Percentiles rank a stretch among this genome's conserved stretches.
Conservation (phyloP, 2,329 filamentous ascomycete species). For the Sarocladiaceae sp. region DNA sequence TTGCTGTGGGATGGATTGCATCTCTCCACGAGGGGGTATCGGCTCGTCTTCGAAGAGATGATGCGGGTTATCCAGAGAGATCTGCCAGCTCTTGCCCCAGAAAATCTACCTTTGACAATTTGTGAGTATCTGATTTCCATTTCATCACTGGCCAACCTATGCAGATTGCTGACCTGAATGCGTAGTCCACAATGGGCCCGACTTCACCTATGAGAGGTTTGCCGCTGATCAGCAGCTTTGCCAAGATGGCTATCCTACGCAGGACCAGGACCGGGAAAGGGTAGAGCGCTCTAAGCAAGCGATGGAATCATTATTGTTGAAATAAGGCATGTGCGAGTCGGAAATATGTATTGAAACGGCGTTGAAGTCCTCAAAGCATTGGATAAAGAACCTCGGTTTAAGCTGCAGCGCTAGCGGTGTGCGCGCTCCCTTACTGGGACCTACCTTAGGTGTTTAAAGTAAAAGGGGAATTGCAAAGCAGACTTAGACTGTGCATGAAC, state of each 20-base stretch:
- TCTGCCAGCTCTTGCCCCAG: not conserved
- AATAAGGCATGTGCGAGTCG: not conserved
- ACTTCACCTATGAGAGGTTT: not conserved
- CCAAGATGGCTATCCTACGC: not conserved
- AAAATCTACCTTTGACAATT: not conserved
- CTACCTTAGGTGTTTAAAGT: no score
- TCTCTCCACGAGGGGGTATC: not conserved
- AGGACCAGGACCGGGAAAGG: not conserved
- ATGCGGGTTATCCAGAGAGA: not conserved
- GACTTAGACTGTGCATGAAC: no score
- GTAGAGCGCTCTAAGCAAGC: not conserved
- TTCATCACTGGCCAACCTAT: no score
- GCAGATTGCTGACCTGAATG: no score
- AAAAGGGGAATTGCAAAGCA: no score
- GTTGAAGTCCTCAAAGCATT: no score
- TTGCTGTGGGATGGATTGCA: constrained; percentile 2
- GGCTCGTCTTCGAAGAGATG: not conserved
- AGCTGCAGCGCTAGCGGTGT: no score
- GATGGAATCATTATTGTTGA: not conserved
- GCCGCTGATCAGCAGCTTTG: not conserved
- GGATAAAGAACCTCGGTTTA: no score
- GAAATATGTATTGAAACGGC: no score
- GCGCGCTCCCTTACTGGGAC: no score
- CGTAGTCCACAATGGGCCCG: not conserved
- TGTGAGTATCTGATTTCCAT: not conserved